Base-by-base conservation (phyloP, 2,329 filamentous ascomycete species). In the Grosmannia clavigera region DNA sequence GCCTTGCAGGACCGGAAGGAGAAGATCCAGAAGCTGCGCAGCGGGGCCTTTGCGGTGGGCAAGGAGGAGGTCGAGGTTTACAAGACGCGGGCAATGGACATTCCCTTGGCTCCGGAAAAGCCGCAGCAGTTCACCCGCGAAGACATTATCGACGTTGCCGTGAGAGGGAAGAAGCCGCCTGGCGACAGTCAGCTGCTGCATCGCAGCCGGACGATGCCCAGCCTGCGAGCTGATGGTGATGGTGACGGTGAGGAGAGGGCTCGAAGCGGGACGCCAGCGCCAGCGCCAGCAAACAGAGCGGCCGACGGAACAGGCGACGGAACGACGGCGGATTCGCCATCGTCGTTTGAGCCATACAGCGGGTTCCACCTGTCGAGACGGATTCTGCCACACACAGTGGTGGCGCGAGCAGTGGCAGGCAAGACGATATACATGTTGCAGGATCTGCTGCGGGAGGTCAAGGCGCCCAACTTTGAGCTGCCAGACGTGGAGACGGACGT, bases 401-500 rank as follows among this genome's bases (percentile, higher is more conserved):
- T 99, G 27, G 84, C 87, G 2, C 85, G 92, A 29, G 89, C 89
- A 3, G 78, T 99, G 16, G 78, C 85, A 6, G 84, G 83, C 40
- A 96, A 94, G 71, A 89, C 87, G 58, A 78, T 87, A 2, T 87
- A 91, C 66, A 81, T 81, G 1, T 80, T 99, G 63, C 88, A 92
- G 6, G 88, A 95, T 64, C 77, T 99, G 5, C 76, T 97, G 12
- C 86, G 85, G 66, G 81, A 82, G 14, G 85, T 99, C 64, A 95
- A 92, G 72, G 83, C 85, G 1, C 94, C 94, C 0, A 81, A 88
- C 38, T 99, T 89, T 70, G 82, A 88, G 43, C 80, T 92, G 0
- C 92, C 95, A 0, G 84, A 87, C 61, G 78, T 91, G 58, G 90
- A 96, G 67, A 84, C 88, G 58, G 92, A 99, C 70, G 88, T 92